A percentile compares a stretch with the other conserved stretches of the same genome.
Conservation (phyloP, 345 rosid genomes). For the Syzygium oleosum region DNA sequence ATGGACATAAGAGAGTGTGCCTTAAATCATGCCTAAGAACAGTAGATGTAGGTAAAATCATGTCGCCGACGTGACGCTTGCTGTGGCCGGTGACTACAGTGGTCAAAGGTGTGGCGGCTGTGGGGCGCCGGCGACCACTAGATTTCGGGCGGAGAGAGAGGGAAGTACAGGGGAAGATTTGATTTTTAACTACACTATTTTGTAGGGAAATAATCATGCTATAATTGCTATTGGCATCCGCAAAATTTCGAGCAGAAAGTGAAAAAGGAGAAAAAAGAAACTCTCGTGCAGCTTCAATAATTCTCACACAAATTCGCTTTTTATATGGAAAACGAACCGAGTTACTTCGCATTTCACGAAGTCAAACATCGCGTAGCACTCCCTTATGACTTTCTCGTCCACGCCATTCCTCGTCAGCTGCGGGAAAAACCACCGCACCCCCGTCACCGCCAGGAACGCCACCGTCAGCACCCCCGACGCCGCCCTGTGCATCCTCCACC, state of each 20-base stretch:
- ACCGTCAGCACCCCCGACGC: conserved; percentile 25
- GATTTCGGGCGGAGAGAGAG: too few relatives aligned
- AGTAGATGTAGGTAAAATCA: background rate
- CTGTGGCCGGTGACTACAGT: background rate
- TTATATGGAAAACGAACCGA: background rate
- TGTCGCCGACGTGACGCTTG: background rate
- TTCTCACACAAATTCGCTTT: background rate
- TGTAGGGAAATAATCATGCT: too few relatives aligned
- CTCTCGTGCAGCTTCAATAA: too few relatives aligned
- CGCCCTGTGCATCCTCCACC: conserved; percentile 14
- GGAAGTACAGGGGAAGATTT: too few relatives aligned
- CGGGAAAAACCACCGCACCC: conserved; percentile 40
- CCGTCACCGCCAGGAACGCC: conserved; percentile 30
- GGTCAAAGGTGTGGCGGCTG: background rate
- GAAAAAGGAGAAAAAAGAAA: too few relatives aligned
- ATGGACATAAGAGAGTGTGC: background rate
- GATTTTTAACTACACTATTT: too few relatives aligned
- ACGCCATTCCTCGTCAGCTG: conserved; percentile 29
- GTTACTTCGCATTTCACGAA: conserved; percentile 3
- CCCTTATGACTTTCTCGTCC: conserved; percentile 22
- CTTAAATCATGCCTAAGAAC: background rate
- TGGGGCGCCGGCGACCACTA: too few relatives aligned
- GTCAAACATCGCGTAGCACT: conserved; percentile 11
- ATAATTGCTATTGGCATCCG: too few relatives aligned
- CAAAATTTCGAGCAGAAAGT: too few relatives aligned